Evolutionary conservation across 441 rosid genomes (phyloP), one percentile per base, ranked within the genome.

Genomic region (Sinapis alba): DNA sequence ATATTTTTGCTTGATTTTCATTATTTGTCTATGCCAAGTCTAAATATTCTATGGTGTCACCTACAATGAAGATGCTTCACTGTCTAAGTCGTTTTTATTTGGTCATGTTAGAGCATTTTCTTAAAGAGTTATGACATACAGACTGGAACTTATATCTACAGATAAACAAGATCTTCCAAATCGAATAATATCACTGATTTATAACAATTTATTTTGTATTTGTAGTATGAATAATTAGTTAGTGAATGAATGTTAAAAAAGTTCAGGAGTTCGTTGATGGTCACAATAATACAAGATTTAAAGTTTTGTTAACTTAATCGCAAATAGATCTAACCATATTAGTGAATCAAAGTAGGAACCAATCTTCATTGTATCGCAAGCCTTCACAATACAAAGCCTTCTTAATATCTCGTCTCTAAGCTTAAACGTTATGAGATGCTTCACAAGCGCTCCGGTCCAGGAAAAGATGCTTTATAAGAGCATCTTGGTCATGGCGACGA

Each of bases 381-480:
- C n/a, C 64, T 57, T 83, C 83, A 13, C 80, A 65, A 1, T 67
- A 80, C 72, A 85, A 82, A 82, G 68, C 83, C 97, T 45, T 86
- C 91, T 26, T 11, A 86, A 6, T 80, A 89, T 77, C 92, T 93
- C 19, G 16, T 89, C 81, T 84, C 88, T 24, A 83, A 81, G 57
- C 94, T 93, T 38, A 84, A 92, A 81, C 74, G 41, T 57, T 93
- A 93, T 4, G 96, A 89, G 81, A 76, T 61, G 69, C 89, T 87
- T 56, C 92, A 89, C 74, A 86, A 77, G 73, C 87, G 80, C 7
- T 91, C 92, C 5, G 97, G 96, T 27, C 97, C 97, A 0, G 69
- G 80, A 56, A 87, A 88, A 27, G 28, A 69, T 13, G 64, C 86
- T 68, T 89, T 88, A n/a, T 53, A 86, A 51, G 54, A 86, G 47